Evolutionary conservation across 768 basidiomycete genomes (phyloP).

Genomic region (Macrolepiota dolichaula): DNA sequence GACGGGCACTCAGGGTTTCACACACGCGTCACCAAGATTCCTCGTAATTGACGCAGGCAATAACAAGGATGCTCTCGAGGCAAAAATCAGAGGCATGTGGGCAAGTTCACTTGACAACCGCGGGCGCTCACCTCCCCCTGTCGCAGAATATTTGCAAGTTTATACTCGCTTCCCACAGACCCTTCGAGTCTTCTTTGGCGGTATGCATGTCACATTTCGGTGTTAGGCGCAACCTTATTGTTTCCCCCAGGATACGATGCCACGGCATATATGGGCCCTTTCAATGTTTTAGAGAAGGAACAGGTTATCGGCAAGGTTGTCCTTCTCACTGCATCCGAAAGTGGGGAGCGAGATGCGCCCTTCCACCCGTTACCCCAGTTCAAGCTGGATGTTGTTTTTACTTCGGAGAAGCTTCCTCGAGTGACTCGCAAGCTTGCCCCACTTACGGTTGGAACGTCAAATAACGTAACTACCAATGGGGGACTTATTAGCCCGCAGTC

Average conservation of each 20-base stretch:
- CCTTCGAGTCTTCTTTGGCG: slow-evolving; percentile 68
- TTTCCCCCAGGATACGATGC: slow-evolving; percentile 49
- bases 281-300: slow-evolving; percentile 55
- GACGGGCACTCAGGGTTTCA: slow-evolving; percentile 49
- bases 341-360: slow-evolving; percentile 30
- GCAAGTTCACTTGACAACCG: background rate
- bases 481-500: slow-evolving; percentile 70
- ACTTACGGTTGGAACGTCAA: slow-evolving; percentile 41
- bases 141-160: slow-evolving; percentile 65
- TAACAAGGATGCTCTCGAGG: slow-evolving; percentile 55
- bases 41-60: slow-evolving; percentile 65
- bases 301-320: slow-evolving; percentile 66
- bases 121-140: background rate
- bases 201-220: slow-evolving; percentile 30
- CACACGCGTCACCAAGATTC: slow-evolving; percentile 71
- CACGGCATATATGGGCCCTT: slow-evolving; percentile 51
- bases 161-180: slow-evolving; percentile 74
- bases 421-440: slow-evolving; percentile 41
- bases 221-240: background rate
- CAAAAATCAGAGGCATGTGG: slow-evolving; percentile 64
- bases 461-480: slow-evolving; percentile 46
- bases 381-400: slow-evolving; percentile 48
- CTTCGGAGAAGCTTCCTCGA: slow-evolving; percentile 34
- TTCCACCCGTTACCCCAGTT: slow-evolving; percentile 52
- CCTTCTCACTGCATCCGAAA: slow-evolving; percentile 48